Base-by-base conservation (phyloP, 352 stramenopile genomes). In the Saprolegnia diclina region DNA sequence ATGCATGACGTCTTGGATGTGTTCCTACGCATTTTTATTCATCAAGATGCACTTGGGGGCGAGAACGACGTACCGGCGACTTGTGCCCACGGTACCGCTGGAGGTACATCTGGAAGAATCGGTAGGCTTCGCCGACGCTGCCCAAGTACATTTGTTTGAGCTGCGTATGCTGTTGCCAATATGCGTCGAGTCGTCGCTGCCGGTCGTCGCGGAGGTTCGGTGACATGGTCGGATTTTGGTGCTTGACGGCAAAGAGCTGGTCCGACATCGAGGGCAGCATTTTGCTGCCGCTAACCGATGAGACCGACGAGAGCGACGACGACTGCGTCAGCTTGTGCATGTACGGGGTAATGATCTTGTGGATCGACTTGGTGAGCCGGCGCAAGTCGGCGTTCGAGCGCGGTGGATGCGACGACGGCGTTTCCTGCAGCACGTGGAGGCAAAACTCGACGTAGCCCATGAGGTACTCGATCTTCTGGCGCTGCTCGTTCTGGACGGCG, bases 371-470 rank as follows among this genome's bases (percentile, higher is more conserved):
- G 63, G 54, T 52, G 16, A 69, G 29, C 13, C 63, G 63, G 14
- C 54, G 53, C 16, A 57, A 62, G 38, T 69, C 63, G 1, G 63
- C 45, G 22, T 32, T 42, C 10, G 63, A 22, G 18, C 63, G 44
- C 35, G 50, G 18, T 4, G 45, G 5, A 38, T 69, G 63, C 21
- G 48, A 52, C 21, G 42, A 10, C 21, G 42, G 21, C 32, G 63
- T 37, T n/a, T 69, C 63, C 9, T 40, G 53, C 11, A 69, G 44
- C 32, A 69, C 63, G 13, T 63, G 63, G 19, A 52, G 61, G 37
- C 63, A 69, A 61, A 69, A 69, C 21, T 69, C 50, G 37, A 69
- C 46, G 38, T 61, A 69, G 16, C 63, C 63, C 22, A 69, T 24
- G 16, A 69, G 50, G 22, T 69, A 69, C 22, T 48, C 13, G 21